Evolutionary conservation across 345 rosid species (phyloP), one percentile per base, ranked within the genome.

Genomic region (Populus nigra): DNA sequence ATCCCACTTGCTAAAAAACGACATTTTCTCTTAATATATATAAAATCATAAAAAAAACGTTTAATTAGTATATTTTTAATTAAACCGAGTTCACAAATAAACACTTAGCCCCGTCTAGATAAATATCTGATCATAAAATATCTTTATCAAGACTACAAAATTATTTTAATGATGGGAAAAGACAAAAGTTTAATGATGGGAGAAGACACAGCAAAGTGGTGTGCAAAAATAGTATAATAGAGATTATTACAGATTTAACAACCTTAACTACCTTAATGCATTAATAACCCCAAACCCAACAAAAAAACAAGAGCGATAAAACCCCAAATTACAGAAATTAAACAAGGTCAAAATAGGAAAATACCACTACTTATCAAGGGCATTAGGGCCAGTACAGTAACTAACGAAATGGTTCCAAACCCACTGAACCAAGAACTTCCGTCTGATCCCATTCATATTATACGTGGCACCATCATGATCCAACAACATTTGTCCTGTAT

Each of bases 331-430:
- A 81, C 6, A 45, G 15, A 41, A 41, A 41, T 41, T 41, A 17
- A 61, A 50, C 50, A 59, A 68, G 39, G 47, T 7, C 5, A 41
- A 35, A 33, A 59, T 11, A n/a, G 68, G 16, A 17, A 68, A 8
- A 18, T 11, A 61, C 16, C 62, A 63, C 76, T 78, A 78, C 79
- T 90, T 88, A 83, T 95, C 99, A 16, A 95, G 91, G 41, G 94
- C 93, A 84, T 95, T 95, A 20, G 99, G 99, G 61, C 99, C 99
- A 78, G 87, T 89, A 82, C 99, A 95, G 86, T 93, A 95, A 81
- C 82, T 91, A 36, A 92, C 82, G 68, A 91, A 73, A 73, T 85
- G 92, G 77, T 89, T 95, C 99, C 99, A 95, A 18, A 95, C 73
- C 99, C 99, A 95, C 90, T 95, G 99, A 62, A 95, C 89, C 88